These are phyloP conservation scores for Cordyceps sp. DNA, from an alignment of 2,329 filamentous ascomycete species.

Conservation along the genomic window DNA sequence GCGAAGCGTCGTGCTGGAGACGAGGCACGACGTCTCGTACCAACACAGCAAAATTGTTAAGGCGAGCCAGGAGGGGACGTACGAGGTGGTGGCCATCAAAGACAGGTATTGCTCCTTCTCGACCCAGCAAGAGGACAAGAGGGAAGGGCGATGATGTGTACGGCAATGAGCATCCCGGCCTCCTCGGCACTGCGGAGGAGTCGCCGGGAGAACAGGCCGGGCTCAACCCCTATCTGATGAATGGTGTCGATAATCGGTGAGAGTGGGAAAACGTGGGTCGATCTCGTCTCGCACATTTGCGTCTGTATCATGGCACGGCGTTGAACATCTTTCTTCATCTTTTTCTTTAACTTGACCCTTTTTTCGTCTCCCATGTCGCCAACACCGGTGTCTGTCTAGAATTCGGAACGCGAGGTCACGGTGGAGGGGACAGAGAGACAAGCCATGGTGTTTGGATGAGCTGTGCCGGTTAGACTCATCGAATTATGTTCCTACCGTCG, in stretches of 20 bases:
- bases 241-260: not conserved
- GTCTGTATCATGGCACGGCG: constrained; percentile 24
- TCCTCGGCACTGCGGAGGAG: constrained; percentile 2
- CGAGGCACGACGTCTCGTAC: constrained; percentile 70
- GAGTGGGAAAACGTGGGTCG: too few relatives aligned
- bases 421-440: too few relatives aligned
- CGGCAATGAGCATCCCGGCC: too few relatives aligned
- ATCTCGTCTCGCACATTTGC: constrained; percentile 9
- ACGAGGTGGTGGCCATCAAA: constrained; percentile 93
- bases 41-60: constrained; percentile 68
- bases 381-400: too few relatives aligned
- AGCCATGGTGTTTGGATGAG: too few relatives aligned
- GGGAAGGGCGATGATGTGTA: constrained; percentile 12
- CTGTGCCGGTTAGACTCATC: too few relatives aligned
- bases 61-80: constrained; percentile 86
- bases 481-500: too few relatives aligned
- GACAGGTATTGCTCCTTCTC: constrained; percentile 85
- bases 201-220: not conserved
- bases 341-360: too few relatives aligned
- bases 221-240: not conserved
- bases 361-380: too few relatives aligned
- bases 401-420: too few relatives aligned
- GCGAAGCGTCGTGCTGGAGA: constrained; percentile 70
- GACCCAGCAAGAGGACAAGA: constrained; percentile 42
- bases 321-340: constrained; percentile 3